Evolutionary conservation across 768 basidiomycete genomes (phyloP), one percentile per base, ranked within the genome.

Genomic region (Trametes elegans): DNA sequence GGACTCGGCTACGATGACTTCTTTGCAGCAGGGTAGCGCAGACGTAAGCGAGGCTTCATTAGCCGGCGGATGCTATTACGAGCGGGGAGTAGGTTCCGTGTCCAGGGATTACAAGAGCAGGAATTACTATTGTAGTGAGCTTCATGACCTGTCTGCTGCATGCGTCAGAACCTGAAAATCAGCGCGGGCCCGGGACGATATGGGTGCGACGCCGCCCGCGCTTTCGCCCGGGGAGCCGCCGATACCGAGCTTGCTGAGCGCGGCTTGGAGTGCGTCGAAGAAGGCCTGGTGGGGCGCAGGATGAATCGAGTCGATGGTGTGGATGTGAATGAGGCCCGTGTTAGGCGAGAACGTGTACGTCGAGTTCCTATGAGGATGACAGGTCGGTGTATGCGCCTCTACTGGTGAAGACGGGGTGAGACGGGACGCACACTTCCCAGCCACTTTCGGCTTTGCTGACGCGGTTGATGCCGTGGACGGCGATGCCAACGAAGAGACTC

Each of bases 231-330:
- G 48, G 1, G 57, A 38, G 11, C 57, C 42, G 18, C 62, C 59
- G 19, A 63, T 57, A 21, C 59, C 55, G 23, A 61, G 16, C 39
- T 57, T 63, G 40, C 34, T 48, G 24, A 63, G 49, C 10, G 58
- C 62, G 35, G 59, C 60, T 28, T 57, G 57, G 1, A 90, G 72
- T 2, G 84, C 78, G 51, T 87, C 82, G 63, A 85, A 89, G 2
- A 85, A 85, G 0, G 84, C 79, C 44, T 82, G 75, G 63, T 88
- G 87, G 3, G 90, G 90, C 1, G 85, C 84, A 0, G 90, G 90
- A 40, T 84, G 79, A 42, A 92, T 90, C n/a, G 84, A 85, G 64
- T 91, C 80, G 44, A 93, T 74, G 42, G 73, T 73, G 64, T 93
- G 90, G 43, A 74, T 62, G 43, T 81, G 69, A 50, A 93, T 83